A percentile compares a stretch with the other conserved stretches of the same genome.
These are phyloP conservation scores for Thymus quinquecostatus DNA, from an alignment of 257 asterid species.

Conservation along the genomic window DNA sequence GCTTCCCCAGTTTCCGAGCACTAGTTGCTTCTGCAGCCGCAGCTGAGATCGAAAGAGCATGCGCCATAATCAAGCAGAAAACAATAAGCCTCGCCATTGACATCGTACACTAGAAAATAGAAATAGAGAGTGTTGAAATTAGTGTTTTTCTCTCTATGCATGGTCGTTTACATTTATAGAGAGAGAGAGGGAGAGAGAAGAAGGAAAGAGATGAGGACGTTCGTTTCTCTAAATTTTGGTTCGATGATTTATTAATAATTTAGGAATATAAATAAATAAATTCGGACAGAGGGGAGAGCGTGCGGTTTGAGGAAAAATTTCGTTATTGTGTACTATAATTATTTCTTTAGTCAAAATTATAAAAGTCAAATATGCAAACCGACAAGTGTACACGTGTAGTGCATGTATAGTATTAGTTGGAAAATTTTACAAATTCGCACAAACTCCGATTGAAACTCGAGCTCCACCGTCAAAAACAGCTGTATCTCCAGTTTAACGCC, in stretches of 20 bases:
- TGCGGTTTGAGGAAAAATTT: neutral
- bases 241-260: too few species aligned
- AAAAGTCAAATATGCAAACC: slow-evolving; percentile 1
- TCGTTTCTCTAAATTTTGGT: too few species aligned
- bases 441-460: slow-evolving; percentile 27
- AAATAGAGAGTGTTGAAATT: neutral
- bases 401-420: neutral
- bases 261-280: neutral
- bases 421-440: neutral
- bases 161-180: neutral
- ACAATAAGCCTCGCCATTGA: slow-evolving; percentile 33
- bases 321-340: neutral
- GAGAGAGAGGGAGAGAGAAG: too few species aligned
- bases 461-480: slow-evolving; percentile 47
- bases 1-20: slow-evolving; percentile 39
- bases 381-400: neutral
- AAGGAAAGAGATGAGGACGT: neutral
- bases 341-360: neutral
- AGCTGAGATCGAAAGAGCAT: slow-evolving; percentile 25
- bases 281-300: neutral
- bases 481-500: slow-evolving; percentile 18
- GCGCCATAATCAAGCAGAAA: slow-evolving; percentile 28
- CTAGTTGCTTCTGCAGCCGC: neutral
- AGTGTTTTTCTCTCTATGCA: neutral
- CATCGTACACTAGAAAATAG: neutral